A percentile compares a stretch with the other conserved stretches of the same genome.
Conservation (phyloP, 1,139 yeast species). For the Hansenula lynferdii region DNA sequence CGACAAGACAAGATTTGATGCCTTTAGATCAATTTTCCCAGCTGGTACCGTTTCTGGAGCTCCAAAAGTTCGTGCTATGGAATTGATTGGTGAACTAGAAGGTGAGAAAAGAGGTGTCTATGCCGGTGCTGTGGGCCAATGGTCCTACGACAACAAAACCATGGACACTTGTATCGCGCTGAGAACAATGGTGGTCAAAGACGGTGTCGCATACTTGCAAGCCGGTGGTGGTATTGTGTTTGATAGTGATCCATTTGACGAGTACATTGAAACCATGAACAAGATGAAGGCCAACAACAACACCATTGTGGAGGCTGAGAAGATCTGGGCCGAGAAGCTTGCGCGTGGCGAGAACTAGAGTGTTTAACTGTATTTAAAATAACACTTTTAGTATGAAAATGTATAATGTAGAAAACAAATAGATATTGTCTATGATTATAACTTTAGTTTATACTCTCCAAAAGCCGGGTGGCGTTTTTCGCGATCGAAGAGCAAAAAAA, state of each 20-base stretch:
- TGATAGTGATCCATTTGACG: constrained; percentile 94
- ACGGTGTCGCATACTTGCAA: constrained; percentile 86
- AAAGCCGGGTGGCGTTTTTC: too few species aligned
- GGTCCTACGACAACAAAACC: constrained; percentile 89
- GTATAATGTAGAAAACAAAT: too few species aligned
- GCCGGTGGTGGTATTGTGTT: constrained; percentile 98
- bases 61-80: constrained; percentile 96
- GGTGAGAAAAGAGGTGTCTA: constrained; percentile 92
- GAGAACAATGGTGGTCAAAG: constrained; percentile 93
- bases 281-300: constrained; percentile 92
- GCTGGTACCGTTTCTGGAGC: constrained; percentile 99
- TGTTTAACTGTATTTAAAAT: too few species aligned
- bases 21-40: constrained; percentile 95
- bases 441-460: too few species aligned
- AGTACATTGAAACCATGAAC: constrained; percentile 93
- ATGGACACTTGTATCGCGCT: constrained; percentile 98
- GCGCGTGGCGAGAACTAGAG: constrained; percentile 13
- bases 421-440: too few species aligned
- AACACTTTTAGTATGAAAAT: too few species aligned
- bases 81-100: constrained; percentile 83
- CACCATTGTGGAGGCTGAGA: constrained; percentile 88
- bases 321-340: constrained; percentile 48
- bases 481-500: too few species aligned
- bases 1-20: constrained; percentile 89
- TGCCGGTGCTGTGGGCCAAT: constrained; percentile 99